Base-by-base conservation (phyloP, 2,329 filamentous ascomycete species). In the Trichoderma breve region DNA sequence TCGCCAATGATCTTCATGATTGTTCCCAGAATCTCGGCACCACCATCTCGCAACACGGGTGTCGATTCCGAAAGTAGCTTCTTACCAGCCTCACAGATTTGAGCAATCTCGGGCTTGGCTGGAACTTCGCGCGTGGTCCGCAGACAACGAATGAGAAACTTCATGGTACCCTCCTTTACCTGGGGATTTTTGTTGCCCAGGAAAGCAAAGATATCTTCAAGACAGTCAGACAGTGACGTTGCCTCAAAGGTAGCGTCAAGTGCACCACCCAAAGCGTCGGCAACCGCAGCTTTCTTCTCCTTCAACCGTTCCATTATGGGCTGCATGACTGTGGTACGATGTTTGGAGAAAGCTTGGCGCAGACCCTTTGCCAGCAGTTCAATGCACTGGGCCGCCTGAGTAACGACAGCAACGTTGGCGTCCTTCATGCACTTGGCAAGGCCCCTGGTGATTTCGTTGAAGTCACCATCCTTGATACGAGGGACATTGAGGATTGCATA, bases 1-100 rank as follows among this genome's bases (percentile, higher is more conserved):
- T 99, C 97, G 55, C 96, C 95, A 84, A 98, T 93, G 70, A 99
- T 98, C 84, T 98, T 99, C 96, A 98, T 98, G 64, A 99, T 82
- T 0, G 95, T 97, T 74, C 97, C 96, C 3, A 99, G 85, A 39
- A 96, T 91, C 81, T 99, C 96, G 15, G 95, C 95, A 80, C 95
- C 96, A 34, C 94, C 94, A 63, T 95, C 92, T 82, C 96, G 90
- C 72, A 97, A 89, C 3, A 88, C 91, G 76, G 97, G 95, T 76
- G 91, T 95, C 0, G 93, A 95, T 80, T 99, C 96, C 0, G 95
- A 91, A 18, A 99, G 86, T 8, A 98, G 85, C 81, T 97, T 98
- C 78, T 95, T 98, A 32, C 90, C 91, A 1, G 90, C 89, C 77
- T 98, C 96, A n/a, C 94, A 93, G 69, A 98, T 94, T 8, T 89